A percentile compares a stretch with the other conserved stretches of the same genome.
These are phyloP conservation scores for Fusarium globosum DNA, from an alignment of 2,329 filamentous ascomycete species.

Conservation along the genomic window DNA sequence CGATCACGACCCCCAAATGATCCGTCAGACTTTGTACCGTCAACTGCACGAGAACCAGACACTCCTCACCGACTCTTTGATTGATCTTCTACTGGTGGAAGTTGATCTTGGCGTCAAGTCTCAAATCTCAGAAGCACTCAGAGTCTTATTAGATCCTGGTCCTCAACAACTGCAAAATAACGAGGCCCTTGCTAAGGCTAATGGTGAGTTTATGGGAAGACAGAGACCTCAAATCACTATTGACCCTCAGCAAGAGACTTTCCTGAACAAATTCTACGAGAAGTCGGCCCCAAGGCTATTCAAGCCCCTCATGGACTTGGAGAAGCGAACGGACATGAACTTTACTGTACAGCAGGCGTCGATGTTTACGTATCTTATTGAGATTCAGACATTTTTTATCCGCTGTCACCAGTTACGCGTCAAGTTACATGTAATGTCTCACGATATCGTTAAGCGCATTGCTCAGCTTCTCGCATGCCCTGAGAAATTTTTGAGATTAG, in stretches of 20 bases:
- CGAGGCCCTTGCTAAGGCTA: conserved; percentile 71
- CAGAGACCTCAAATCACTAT: conserved; percentile 62
- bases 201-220: conserved; percentile 75
- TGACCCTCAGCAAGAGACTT: conserved; percentile 83
- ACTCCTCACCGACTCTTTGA: conserved; percentile 89
- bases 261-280: conserved; percentile 91
- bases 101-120: conserved; percentile 94
- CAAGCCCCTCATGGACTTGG: conserved; percentile 83
- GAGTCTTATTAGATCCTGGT: conserved; percentile 86
- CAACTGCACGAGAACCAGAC: conserved; percentile 88
- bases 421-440: conserved; percentile 86
- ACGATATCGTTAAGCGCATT: conserved; percentile 82
- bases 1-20: conserved; percentile 94
- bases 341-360: conserved; percentile 86
- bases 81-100: conserved; percentile 90
- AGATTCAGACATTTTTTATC: conserved; percentile 94
- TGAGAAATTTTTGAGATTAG: conserved; percentile 92
- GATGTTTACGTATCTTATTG: conserved; percentile 90
- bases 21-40: conserved; percentile 91
- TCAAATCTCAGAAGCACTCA: conserved; percentile 94
- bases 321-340: conserved; percentile 73
- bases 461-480: conserved; percentile 83
- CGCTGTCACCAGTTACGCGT: conserved; percentile 87
- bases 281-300: conserved; percentile 87
- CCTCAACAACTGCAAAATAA: conserved; percentile 55